A percentile compares a stretch with the other conserved stretches of the same genome.
These are phyloP conservation scores for Sarcodon aspratus DNA, from an alignment of 768 basidiomycete species.

Conservation along the genomic window DNA sequence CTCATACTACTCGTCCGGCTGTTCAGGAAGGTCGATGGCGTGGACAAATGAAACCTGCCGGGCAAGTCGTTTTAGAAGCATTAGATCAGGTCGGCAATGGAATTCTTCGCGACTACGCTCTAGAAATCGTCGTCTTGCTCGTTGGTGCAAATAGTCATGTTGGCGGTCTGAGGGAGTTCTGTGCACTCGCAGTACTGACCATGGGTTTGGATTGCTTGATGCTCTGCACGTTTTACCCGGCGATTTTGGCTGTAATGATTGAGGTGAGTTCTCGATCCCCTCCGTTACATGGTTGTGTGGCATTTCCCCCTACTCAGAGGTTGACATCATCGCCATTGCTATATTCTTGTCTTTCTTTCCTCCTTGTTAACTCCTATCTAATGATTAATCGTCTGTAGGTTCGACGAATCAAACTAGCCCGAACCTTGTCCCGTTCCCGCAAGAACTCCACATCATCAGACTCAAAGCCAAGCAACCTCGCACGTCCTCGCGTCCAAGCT, in stretches of 20 bases:
- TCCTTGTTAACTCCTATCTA: background rate
- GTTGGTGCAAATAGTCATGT: slow-evolving; percentile 84
- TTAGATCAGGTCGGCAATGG: slow-evolving; percentile 67
- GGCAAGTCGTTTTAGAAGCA: slow-evolving; percentile 76
- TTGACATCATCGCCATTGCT: background rate
- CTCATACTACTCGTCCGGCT: slow-evolving; percentile 29
- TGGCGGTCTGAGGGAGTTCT: slow-evolving; percentile 86
- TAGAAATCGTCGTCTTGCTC: slow-evolving; percentile 84
- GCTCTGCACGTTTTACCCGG: slow-evolving; percentile 83
- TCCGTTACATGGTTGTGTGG: background rate
- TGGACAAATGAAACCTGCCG: slow-evolving; percentile 59
- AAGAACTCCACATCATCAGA: slow-evolving; percentile 8
- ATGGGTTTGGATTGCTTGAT: slow-evolving; percentile 80
- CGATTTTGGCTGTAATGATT: slow-evolving; percentile 89
- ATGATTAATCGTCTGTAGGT: slow-evolving; percentile 31
- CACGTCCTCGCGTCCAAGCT: slow-evolving; percentile 9
- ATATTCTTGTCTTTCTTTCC: slow-evolving; percentile 10
- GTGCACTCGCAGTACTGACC: slow-evolving; percentile 85
- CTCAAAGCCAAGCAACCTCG: background rate
- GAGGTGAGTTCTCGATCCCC: slow-evolving; percentile 43
- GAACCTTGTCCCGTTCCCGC: slow-evolving; percentile 32
- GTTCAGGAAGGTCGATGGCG: slow-evolving; percentile 17
- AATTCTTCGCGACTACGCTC: slow-evolving; percentile 86
- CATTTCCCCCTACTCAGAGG: background rate
- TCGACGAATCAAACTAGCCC: slow-evolving; percentile 55